phyloP scores from a whole-genome alignment of 2,329 filamentous ascomycete species.

The Epichloe sp. region DNA sequence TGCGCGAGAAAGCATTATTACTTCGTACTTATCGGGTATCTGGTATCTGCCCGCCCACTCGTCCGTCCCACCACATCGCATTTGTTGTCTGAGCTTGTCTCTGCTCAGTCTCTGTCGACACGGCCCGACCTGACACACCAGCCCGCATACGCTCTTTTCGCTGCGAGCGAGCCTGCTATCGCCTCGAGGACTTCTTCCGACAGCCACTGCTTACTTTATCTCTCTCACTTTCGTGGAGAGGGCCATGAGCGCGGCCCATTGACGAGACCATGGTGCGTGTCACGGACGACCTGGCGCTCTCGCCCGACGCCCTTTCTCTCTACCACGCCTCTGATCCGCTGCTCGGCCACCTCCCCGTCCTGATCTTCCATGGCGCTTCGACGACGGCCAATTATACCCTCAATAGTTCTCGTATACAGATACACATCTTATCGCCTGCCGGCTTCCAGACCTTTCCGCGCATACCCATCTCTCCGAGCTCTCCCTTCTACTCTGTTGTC shows the following conservation, averaged over 20 bases:
- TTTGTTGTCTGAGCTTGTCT: slow-evolving; percentile 2
- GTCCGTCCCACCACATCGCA: slow-evolving; percentile 1
- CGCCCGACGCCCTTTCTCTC: slow-evolving; percentile 69
- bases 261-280: slow-evolving; percentile 64
- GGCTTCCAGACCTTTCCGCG: slow-evolving; percentile 84
- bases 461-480: slow-evolving; percentile 85
- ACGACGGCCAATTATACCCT: slow-evolving; percentile 76
- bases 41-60: slow-evolving; percentile 1
- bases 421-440: slow-evolving; percentile 81
- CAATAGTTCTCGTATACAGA: slow-evolving; percentile 86
- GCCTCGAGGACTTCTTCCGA: background rate
- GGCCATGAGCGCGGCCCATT: slow-evolving; percentile 14
- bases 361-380: slow-evolving; percentile 86
- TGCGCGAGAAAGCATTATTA: no score
- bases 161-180: background rate
- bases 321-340: slow-evolving; percentile 82
- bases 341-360: slow-evolving; percentile 65
- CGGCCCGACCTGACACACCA: background rate
- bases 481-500: slow-evolving; percentile 81
- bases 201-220: background rate
- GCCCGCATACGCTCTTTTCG: background rate
- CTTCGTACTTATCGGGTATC: no score
- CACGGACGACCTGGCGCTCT: slow-evolving; percentile 64
- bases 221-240: background rate
- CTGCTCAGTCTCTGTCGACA: background rate